These are phyloP conservation scores for Plantago ovata DNA, from an alignment of 257 asterid species.

Conservation along the genomic window DNA sequence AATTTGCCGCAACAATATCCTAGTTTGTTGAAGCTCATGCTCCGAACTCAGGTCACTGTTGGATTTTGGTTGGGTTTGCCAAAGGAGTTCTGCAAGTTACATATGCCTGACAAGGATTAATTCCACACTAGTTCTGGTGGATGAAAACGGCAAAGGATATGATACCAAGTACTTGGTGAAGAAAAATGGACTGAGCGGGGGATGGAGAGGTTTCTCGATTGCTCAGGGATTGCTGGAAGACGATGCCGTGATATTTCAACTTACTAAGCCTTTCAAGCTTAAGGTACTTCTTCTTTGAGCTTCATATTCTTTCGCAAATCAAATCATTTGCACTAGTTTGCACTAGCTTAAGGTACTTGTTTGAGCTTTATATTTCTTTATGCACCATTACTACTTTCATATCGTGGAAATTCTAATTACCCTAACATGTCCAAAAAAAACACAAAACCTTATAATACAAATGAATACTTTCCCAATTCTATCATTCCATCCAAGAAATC, in stretches of 20 bases:
- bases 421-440: too few species aligned
- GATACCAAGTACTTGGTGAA: constrained; percentile 31
- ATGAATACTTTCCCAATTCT: too few species aligned
- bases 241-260: constrained; percentile 61
- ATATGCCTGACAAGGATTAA: constrained; percentile 56
- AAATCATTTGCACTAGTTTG: neutral
- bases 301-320: neutral
- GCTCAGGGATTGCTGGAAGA: constrained; percentile 47
- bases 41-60: constrained; percentile 51
- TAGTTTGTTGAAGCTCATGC: constrained; percentile 42
- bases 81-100: constrained; percentile 31
- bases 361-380: too few species aligned
- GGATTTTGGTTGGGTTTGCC: constrained; percentile 80
- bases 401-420: too few species aligned
- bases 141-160: constrained; percentile 36
- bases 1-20: constrained; percentile 36
- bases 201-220: constrained; percentile 69
- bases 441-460: too few species aligned
- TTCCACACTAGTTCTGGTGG: constrained; percentile 39
- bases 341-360: too few species aligned
- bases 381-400: too few species aligned
- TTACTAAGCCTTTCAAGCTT: constrained; percentile 39
- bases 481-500: neutral
- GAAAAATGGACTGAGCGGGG: constrained; percentile 58
- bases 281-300: constrained; percentile 25